Evolutionary conservation across 1,139 yeast species (phyloP), one percentile per base, ranked within the genome.

Genomic region (Candida frijolesensis): DNA sequence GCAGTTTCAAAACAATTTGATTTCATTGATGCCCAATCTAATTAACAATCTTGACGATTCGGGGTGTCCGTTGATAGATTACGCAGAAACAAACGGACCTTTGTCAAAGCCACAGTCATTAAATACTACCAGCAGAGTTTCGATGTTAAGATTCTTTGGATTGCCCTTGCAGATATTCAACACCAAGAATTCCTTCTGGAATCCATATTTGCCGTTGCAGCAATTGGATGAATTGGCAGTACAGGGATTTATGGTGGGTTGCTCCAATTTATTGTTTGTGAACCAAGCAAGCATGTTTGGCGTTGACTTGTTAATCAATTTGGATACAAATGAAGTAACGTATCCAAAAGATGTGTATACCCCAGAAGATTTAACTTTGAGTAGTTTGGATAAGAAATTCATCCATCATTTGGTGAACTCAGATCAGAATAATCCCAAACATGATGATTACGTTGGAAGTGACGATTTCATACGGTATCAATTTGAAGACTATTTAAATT

Each of bases 151-250:
- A 40, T 94, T 90, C 64, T 82, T 90, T 66, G 99, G 99, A 0
- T 74, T 94, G 42, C 99, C 99, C 0, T 72, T 94, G 48, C 94
- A 88, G 60, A 69, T 91, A 1, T 94, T 94, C 69, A 90, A 91
- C 57, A 75, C 80, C 10, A 82, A 84, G 59, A 96, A 96, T 38
- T 90, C 96, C 2, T 79, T 92, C 56, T 92, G 96, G 78, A 87
- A 89, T 57, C 98, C 99, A 0, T 94, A 92, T 66, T 80, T 92
- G 19, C 96, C 99, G 0, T 72, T 94, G 48, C 99, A 92, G 66
- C 98, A 92, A 63, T 72, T 94, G 51, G 87, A 87, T 50, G 92
- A 89, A 58, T 73, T 94, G 49, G 77, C 76, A 37, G 77, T 80
- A 32, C 73, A 78, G 49, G 85, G 84, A 63, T 94, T 84, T 58